These are phyloP conservation scores for Cladophialophora exuberans DNA, from an alignment of 2,329 filamentous ascomycete genomes.

Conservation along the genomic window DNA sequence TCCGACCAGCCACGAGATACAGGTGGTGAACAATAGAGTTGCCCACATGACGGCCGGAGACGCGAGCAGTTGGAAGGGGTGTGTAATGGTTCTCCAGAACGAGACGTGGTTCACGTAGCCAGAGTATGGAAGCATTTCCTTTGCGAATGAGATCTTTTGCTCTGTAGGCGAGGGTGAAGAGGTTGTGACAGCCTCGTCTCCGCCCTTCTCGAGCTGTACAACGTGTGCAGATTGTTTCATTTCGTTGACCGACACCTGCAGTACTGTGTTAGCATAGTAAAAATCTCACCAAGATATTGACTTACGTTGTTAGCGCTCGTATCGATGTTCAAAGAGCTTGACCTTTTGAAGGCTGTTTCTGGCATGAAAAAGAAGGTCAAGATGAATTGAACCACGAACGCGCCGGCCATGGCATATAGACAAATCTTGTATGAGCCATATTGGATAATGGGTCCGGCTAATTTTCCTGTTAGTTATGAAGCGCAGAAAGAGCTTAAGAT, in stretches of 20 bases:
- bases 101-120: conserved; percentile 45
- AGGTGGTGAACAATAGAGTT: conserved; percentile 44
- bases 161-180: too few species aligned
- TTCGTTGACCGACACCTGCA: too few species aligned
- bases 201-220: too few species aligned
- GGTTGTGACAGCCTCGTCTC: too few species aligned
- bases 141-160: conserved; percentile 36
- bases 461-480: too few species aligned
- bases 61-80: conserved; percentile 41
- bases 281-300: too few species aligned
- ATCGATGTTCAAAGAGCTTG: conserved; percentile 42
- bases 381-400: conserved; percentile 43
- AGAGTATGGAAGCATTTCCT: conserved; percentile 41
- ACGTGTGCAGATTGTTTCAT: too few species aligned
- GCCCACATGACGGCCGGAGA: conserved; percentile 46
- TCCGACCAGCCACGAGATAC: conserved; percentile 40
- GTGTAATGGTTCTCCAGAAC: conserved; percentile 43
- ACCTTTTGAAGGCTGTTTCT: conserved; percentile 43
- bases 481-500: too few species aligned
- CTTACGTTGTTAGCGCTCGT: conserved; percentile 37
- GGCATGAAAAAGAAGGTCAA: conserved; percentile 50
- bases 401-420: conserved; percentile 47
- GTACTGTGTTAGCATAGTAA: too few species aligned
- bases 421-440: conserved; percentile 40
- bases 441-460: conserved; percentile 45